Evolutionary conservation across 371 early-diverging fungal species (phyloP), one percentile per base, ranked within the genome.

Genomic region (Mucor indicus): DNA sequence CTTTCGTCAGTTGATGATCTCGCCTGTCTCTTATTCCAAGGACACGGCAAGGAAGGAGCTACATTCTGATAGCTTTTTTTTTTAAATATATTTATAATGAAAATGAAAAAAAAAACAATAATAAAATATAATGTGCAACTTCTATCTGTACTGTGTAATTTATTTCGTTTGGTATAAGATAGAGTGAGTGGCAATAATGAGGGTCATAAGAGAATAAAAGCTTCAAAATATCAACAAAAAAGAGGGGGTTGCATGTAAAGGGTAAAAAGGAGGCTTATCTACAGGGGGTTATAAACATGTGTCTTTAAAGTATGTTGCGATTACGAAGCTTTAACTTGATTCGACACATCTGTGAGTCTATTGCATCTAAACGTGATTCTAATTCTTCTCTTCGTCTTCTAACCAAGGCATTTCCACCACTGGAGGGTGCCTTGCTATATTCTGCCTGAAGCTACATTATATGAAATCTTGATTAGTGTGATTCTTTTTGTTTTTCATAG

Each of bases 371-470:
- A 35, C 67, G 67, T 12, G 69, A 70, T 58, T 80, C 81, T 27
- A 80, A 51, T 53, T 77, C 77, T 55, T 80, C 81, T 37, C 67
- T 67, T 48, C 77, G 64, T 57, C 77, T 59, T 21, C 81, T 69
- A 7, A 70, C 58, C 44, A 72, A 53, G 1, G 77, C 73, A 44
- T 77, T 76, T 2, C 79, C 79, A 21, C 81, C 81, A 32, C 72
- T 65, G n/a, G 72, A 51, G 20, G 81, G 81, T 16, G 77, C 69
- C 56, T 78, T 78, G 50, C 77, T 78, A 43, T 78, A 63, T 33
- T 77, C 79, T 15, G 75, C 71, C 62, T 78, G 75, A 29, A 55
- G 60, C 60, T 60, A 42, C 23, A 22, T 33, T 19, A 35, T 11
- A 33, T 29, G 10, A 16, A 22, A 32, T n/a, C 2, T 15, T 35